Conservation (phyloP, 2,329 filamentous ascomycete genomes). For the Fusarium sp. region DNA sequence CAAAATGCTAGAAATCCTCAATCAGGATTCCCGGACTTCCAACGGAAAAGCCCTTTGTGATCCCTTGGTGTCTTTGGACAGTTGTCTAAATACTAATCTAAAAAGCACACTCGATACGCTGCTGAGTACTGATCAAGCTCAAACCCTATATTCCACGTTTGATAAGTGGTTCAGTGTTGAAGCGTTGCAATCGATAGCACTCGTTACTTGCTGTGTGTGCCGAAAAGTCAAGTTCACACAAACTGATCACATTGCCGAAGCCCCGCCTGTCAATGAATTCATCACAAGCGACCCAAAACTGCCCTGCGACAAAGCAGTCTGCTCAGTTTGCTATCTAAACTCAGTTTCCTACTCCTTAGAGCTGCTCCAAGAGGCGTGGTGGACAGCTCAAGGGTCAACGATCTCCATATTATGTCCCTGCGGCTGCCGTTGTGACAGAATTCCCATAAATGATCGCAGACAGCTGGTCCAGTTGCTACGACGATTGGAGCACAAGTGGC, state of each 20-base stretch:
- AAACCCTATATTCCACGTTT: background rate
- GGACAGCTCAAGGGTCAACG: background rate
- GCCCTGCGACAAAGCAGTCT: background rate
- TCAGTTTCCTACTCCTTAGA: background rate
- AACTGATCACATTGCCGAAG: background rate
- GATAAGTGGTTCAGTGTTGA: background rate
- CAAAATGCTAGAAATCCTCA: background rate
- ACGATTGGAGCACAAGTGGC: background rate
- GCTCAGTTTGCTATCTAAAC: background rate
- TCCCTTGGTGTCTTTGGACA: background rate
- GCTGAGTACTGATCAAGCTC: background rate
- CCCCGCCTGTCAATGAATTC: background rate
- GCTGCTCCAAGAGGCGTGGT: background rate
- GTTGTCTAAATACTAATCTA: background rate
- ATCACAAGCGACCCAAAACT: background rate
- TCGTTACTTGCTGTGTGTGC: background rate
- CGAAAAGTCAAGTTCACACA: background rate
- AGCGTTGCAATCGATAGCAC: background rate
- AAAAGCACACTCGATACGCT: background rate
- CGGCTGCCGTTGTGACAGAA: background rate
- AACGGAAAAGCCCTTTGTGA: background rate
- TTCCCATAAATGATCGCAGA: background rate
- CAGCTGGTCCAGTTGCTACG: background rate
- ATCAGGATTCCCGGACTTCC: background rate
- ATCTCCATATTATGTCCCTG: background rate